Evolutionary conservation across 176 grass and related monocot genomes (phyloP), one percentile per base, ranked within the genome.

Genomic region (Cymbopogon citratus): DNA sequence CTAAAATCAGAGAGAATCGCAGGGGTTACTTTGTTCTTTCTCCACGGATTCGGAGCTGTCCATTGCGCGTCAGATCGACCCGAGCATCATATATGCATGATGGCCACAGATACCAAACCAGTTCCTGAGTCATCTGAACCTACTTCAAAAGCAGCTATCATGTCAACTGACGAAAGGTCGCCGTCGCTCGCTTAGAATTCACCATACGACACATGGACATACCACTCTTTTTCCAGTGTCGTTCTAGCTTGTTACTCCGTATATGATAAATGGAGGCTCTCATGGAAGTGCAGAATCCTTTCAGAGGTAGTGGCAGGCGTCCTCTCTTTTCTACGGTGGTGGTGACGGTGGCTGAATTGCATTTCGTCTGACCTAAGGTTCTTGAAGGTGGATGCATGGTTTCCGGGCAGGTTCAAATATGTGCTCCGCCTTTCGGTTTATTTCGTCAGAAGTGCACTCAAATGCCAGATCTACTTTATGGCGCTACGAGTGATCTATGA

Each of bases 201-300:
- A 45, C 54, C 46, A 16, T 25, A 33, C 21, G 8, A 3, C 16
- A 6, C 3, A 19, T 84, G 27, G 40, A 9, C 24, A 54, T 9
- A 33, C 16, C 23, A 41, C 33, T 21, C 70, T 19, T 29, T 29
- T 28, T 14, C 59, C 11, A 33, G 3, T 38, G 81, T 49, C 27
- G 54, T 46, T 15, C 44, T n/a, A n/a, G n/a, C n/a, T n/a, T n/a
- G n/a, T n/a, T n/a, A n/a, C n/a, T n/a, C n/a, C n/a, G n/a, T n/a
- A n/a, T n/a, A n/a, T n/a, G n/a, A n/a, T n/a, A n/a, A n/a, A 36
- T 41, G 43, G 43, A 44, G 74, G 31, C 12, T 34, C 85, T 59
- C 48, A 41, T 63, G 49, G 51, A 38, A 44, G 66, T 2, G 34
- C 33, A 78, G 44, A 71, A 87, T 77, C 64, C 10, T 82, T 49